A percentile compares a stretch with the other conserved stretches of the same genome.
phyloP scores from a whole-genome alignment of 129 eudicot species.

The Pittosporum tobira region DNA sequence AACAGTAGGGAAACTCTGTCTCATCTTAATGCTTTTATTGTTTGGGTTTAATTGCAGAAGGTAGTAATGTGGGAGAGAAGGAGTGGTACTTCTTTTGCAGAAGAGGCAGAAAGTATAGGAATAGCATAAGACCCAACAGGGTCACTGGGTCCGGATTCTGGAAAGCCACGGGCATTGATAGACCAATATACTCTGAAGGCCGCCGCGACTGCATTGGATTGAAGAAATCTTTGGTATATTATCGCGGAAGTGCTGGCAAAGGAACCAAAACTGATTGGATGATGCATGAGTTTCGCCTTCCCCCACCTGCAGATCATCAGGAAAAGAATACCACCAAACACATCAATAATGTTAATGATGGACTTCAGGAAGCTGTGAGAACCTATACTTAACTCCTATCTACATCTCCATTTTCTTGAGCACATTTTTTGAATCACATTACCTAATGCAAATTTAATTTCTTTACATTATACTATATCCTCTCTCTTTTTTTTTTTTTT shows the following conservation, averaged over 20 bases:
- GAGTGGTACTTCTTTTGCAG: conserved; percentile 94
- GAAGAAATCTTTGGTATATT: conserved; percentile 70
- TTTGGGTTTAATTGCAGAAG: conserved; percentile 31
- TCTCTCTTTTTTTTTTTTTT: too few relatives aligned
- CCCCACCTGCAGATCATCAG: conserved; percentile 24
- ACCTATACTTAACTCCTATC: too few relatives aligned
- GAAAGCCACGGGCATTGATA: conserved; percentile 93
- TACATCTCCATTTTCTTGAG: too few relatives aligned
- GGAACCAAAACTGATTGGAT: conserved; percentile 89
- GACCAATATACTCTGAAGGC: conserved; percentile 46
- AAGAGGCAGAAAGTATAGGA: conserved; percentile 91
- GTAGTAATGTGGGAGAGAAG: conserved; percentile 50
- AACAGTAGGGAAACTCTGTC: not conserved
- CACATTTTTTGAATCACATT: too few relatives aligned
- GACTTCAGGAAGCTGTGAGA: conserved; percentile 70
- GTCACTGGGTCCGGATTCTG: conserved; percentile 95
- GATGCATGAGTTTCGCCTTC: conserved; percentile 89
- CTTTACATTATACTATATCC: too few relatives aligned
- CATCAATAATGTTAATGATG: conserved; percentile 1
- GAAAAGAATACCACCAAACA: conserved; percentile 16
- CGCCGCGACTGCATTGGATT: conserved; percentile 41
- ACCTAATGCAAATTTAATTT: not conserved
- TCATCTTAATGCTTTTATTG: not conserved
- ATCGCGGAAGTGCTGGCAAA: conserved; percentile 77
- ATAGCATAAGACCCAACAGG: conserved; percentile 87